Conservation (phyloP, 2,329 filamentous ascomycete genomes). For the Akanthomyces uredinophilus region DNA sequence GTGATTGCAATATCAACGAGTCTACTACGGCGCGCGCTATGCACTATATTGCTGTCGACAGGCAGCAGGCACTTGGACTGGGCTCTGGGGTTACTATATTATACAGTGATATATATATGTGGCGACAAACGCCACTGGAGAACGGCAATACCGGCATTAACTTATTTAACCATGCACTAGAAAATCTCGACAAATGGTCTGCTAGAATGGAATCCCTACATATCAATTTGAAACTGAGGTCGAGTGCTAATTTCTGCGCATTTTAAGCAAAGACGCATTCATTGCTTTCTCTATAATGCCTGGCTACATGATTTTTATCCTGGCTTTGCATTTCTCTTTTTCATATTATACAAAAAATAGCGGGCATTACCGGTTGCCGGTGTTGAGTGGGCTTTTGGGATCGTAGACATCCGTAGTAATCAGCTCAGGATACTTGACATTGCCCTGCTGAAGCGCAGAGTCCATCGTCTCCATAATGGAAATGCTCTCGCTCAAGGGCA, state of each 20-base stretch:
- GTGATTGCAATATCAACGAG: not conserved
- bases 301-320: too few species aligned
- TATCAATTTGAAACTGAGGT: not conserved
- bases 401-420: conserved; percentile 56
- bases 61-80: too few species aligned
- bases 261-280: too few species aligned
- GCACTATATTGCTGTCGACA: not conserved
- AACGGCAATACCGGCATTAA: conserved; percentile 3
- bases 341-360: too few species aligned
- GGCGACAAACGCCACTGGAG: not conserved
- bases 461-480: conserved; percentile 76
- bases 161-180: not conserved
- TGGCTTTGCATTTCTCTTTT: too few species aligned
- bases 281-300: too few species aligned
- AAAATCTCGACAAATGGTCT: not conserved
- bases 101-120: not conserved
- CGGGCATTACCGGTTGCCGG: conserved; percentile 34
- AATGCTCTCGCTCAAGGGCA: conserved; percentile 72
- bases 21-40: not conserved
- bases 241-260: too few species aligned
- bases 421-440: conserved; percentile 48
- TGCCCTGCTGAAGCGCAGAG: conserved; percentile 47
- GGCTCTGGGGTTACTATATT: not conserved
- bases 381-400: conserved; percentile 56
- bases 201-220: not conserved